Evolutionary conservation across 306 rosid genomes (phyloP).

Genomic region (Aeschynomene evenia): DNA sequence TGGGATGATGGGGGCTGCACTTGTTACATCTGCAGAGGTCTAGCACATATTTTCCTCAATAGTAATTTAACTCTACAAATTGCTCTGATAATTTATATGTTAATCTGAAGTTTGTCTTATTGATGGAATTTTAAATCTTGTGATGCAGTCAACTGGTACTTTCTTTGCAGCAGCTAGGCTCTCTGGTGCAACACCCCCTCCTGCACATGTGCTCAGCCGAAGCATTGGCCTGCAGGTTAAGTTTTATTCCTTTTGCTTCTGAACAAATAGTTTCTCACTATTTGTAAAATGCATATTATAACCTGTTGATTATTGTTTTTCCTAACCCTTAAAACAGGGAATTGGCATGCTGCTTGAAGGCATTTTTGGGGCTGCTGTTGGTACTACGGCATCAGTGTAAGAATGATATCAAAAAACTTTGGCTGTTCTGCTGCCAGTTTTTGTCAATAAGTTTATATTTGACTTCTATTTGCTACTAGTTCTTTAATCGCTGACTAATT

Average conservation of each 20-base stretch:
- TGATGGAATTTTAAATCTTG: slow-evolving; percentile 15
- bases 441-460: not conserved
- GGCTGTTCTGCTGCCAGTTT: not conserved
- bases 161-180: slow-evolving; percentile 88
- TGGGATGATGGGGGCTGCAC: slow-evolving; percentile 96
- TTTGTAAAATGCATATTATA: not conserved
- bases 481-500: slow-evolving; percentile 7
- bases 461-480: not conserved
- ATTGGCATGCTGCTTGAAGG: slow-evolving; percentile 81
- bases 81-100: not conserved
- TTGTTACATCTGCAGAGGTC: slow-evolving; percentile 92
- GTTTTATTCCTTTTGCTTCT: not conserved
- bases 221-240: slow-evolving; percentile 87
- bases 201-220: slow-evolving; percentile 73
- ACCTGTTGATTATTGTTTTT: not conserved
- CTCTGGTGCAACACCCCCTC: slow-evolving; percentile 97
- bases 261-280: slow-evolving; percentile 9
- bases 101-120: slow-evolving; percentile 7
- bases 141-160: slow-evolving; percentile 82
- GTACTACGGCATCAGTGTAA: slow-evolving; percentile 92
- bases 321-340: slow-evolving; percentile 56
- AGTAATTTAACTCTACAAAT: not conserved
- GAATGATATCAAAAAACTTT: slow-evolving; percentile 23
- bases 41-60: slow-evolving; percentile 23
- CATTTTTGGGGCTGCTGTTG: slow-evolving; percentile 74